Evolutionary conservation across 345 rosid genomes (phyloP).

Genomic region (Ailanthus altissimus): DNA sequence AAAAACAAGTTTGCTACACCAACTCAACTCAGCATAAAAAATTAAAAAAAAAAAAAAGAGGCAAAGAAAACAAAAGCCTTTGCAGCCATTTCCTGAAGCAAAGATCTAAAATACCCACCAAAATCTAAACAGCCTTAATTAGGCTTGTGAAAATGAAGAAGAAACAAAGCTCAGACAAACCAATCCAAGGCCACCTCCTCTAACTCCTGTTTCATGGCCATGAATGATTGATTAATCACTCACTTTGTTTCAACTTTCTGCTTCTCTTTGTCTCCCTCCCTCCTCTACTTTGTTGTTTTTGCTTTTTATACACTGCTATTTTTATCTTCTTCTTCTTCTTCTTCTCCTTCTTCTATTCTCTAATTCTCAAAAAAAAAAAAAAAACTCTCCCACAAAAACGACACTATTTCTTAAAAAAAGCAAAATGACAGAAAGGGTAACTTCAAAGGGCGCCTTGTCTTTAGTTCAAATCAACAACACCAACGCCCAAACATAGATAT

Average conservation of each 20-base stretch:
- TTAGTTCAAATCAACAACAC: conserved; percentile 34
- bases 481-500: background rate
- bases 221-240: conserved; percentile 2
- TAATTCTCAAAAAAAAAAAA: conserved; percentile 10
- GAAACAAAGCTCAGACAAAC: conserved; percentile 30
- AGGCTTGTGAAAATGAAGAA: conserved; percentile 13
- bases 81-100: background rate
- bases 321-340: conserved; percentile 26
- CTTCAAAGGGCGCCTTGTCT: conserved; percentile 53
- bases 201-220: conserved; percentile 30
- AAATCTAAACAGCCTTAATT: conserved; percentile 25
- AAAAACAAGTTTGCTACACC: background rate
- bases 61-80: too few species aligned
- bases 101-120: conserved; percentile 36
- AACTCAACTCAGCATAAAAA: background rate
- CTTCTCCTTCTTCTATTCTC: conserved; percentile 22
- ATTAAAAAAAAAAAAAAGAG: background rate
- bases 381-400: conserved; percentile 31
- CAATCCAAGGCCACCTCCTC: conserved; percentile 26
- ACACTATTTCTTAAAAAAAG: conserved; percentile 22
- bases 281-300: background rate
- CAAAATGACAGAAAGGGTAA: conserved; percentile 49
- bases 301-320: background rate
- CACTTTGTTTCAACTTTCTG: conserved; percentile 9
- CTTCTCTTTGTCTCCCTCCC: conserved; percentile 10